Conservation (phyloP, 352 stramenopile species). For the Phytophthora multivora region DNA sequence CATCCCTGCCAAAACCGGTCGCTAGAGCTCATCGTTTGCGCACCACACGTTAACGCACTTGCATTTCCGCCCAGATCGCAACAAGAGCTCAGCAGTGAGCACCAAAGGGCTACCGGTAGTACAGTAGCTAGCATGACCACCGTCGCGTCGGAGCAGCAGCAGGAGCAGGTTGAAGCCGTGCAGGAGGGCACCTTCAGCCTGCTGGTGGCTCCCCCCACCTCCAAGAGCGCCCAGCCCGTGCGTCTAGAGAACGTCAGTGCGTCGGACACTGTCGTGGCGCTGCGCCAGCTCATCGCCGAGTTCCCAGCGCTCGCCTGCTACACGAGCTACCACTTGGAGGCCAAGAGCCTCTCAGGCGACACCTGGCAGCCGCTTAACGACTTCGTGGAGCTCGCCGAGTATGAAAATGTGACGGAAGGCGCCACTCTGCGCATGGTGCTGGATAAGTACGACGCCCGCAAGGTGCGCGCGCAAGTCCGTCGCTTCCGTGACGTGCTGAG, state of each 20-base stretch:
- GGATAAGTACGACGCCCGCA: conserved; percentile 88
- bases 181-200: conserved; percentile 65
- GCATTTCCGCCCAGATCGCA: conserved; percentile 23
- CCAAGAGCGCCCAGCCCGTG: conserved; percentile 37
- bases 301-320: conserved; percentile 83
- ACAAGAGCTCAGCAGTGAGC: conserved; percentile 5
- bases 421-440: conserved; percentile 80
- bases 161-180: conserved; percentile 14
- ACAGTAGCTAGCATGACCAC: conserved; percentile 32
- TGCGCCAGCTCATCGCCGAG: conserved; percentile 86
- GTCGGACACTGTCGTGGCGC: conserved; percentile 77
- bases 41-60: conserved; percentile 41
- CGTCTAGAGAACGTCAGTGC: conserved; percentile 74
- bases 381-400: conserved; percentile 86
- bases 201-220: conserved; percentile 52
- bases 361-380: conserved; percentile 74
- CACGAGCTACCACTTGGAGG: conserved; percentile 88
- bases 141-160: conserved; percentile 23
- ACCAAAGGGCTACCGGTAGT: conserved; percentile 33
- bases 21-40: conserved; percentile 18
- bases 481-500: conserved; percentile 82
- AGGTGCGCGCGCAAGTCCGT: conserved; percentile 81
- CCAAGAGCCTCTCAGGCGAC: conserved; percentile 29
- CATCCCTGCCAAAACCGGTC: conserved; percentile 13
- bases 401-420: conserved; percentile 69